Evolutionary conservation across 2,329 filamentous ascomycete genomes (phyloP).

Genomic region (Trichoderma sp.): DNA sequence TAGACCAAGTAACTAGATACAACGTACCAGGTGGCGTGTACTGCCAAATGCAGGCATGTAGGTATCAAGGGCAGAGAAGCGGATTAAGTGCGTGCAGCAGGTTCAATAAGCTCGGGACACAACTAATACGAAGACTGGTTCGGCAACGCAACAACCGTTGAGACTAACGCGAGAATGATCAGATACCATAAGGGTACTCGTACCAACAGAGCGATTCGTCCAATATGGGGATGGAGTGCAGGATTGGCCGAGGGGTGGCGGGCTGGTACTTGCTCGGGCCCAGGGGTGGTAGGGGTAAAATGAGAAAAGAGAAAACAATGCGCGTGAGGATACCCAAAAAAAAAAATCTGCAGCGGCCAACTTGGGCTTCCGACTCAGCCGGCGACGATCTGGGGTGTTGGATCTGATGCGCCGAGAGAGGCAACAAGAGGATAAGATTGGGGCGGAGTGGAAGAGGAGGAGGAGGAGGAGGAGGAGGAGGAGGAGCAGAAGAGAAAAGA

Average conservation of each 20-base stretch:
- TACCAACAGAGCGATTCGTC: constrained; percentile 31
- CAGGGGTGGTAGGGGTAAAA: constrained; percentile 16
- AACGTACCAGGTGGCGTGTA: background rate
- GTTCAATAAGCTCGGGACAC: background rate
- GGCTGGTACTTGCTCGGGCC: constrained; percentile 1
- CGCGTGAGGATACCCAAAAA: background rate
- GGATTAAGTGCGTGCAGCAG: constrained; percentile 1
- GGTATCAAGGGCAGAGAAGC: background rate
- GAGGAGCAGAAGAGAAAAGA: constrained; percentile 4
- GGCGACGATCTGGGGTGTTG: background rate
- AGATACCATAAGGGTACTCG: constrained; percentile 16
- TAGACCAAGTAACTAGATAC: background rate
- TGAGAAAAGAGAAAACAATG: constrained; percentile 17
- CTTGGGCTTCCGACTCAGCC: background rate
- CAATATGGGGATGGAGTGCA: constrained; percentile 19
- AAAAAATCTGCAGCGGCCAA: constrained; percentile 4
- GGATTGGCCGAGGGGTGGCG: constrained; percentile 23
- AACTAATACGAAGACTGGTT: background rate
- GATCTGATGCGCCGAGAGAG: background rate
- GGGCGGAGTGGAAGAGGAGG: background rate
- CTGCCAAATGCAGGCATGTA: background rate
- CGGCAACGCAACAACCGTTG: background rate
- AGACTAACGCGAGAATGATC: constrained; percentile 6
- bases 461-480: background rate
- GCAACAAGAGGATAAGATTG: background rate